phyloP scores from a whole-genome alignment of 202 grass and related monocot species.

The Schoenoplectus triqueter region DNA sequence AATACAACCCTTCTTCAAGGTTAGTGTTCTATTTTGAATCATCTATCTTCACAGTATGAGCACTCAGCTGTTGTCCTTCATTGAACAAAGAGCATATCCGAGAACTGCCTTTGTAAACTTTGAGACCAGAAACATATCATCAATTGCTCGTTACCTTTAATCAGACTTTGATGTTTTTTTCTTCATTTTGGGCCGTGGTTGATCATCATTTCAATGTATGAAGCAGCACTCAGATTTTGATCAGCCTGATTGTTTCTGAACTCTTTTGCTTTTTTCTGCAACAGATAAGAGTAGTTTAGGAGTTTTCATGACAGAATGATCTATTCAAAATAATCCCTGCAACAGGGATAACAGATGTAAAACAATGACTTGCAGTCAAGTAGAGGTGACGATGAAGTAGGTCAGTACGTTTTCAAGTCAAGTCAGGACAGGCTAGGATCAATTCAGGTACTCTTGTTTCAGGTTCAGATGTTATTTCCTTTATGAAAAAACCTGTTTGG shows the following conservation, averaged over 20 bases:
- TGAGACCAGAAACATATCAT: neutral
- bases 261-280: constrained; percentile 90
- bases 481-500: too few species aligned
- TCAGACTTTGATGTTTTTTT: constrained; percentile 55
- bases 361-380: neutral
- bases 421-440: neutral
- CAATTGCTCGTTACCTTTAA: neutral
- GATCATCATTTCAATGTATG: constrained; percentile 69
- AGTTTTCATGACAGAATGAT: neutral
- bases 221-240: constrained; percentile 69
- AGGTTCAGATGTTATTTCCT: neutral
- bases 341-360: neutral
- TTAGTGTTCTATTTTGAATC: neutral
- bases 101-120: neutral
- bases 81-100: neutral
- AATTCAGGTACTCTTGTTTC: too few species aligned
- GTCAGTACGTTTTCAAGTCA: neutral
- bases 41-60: constrained; percentile 1
- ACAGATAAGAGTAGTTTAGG: constrained; percentile 19
- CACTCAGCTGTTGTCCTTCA: neutral
- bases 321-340: neutral
- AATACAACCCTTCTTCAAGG: neutral
- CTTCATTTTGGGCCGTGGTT: constrained; percentile 59
- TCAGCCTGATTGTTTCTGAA: constrained; percentile 60
- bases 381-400: neutral